Evolutionary conservation across 2,329 filamentous ascomycete species (phyloP).

Genomic region (Stachybotrys chlorohalonatus): DNA sequence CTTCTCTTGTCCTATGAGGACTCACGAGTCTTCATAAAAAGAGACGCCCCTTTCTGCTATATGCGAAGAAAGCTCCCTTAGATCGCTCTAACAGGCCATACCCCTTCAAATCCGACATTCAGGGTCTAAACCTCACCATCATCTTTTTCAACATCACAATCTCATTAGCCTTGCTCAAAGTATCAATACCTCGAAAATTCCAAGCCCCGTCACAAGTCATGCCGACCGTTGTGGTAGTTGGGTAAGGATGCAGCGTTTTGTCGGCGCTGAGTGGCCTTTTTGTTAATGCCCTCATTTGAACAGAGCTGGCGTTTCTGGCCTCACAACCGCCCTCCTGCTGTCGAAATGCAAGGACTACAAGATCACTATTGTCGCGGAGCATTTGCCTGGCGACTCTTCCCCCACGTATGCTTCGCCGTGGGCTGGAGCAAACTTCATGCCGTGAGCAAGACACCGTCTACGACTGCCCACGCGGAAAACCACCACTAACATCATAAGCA

Average conservation of each 20-base stretch:
- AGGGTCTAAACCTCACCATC: no score
- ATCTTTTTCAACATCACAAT: no score
- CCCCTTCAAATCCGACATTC: no score
- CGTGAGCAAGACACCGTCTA: slow-evolving; percentile 38
- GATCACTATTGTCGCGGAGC: slow-evolving; percentile 69
- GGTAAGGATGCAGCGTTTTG: slow-evolving; percentile 13
- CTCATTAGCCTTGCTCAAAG: no score
- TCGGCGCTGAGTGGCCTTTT: background rate
- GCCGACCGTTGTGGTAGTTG: slow-evolving; percentile 23
- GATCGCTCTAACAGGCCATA: no score
- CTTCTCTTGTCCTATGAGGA: no score
- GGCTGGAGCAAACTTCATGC: slow-evolving; percentile 75
- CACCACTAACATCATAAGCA: background rate
- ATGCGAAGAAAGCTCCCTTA: no score
- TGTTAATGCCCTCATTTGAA: slow-evolving; percentile 1
- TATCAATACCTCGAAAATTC: background rate
- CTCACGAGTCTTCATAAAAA: no score
- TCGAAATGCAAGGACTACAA: slow-evolving; percentile 32
- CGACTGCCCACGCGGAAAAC: background rate
- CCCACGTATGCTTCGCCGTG: slow-evolving; percentile 85
- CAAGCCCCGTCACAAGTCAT: slow-evolving; percentile 6
- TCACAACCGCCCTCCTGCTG: slow-evolving; percentile 41
- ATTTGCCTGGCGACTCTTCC: slow-evolving; percentile 91
- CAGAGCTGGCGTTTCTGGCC: slow-evolving; percentile 40
- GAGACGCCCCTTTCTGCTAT: no score